Evolutionary conservation across 1,139 yeast species (phyloP).

Genomic region (Yamadazyma sp.): DNA sequence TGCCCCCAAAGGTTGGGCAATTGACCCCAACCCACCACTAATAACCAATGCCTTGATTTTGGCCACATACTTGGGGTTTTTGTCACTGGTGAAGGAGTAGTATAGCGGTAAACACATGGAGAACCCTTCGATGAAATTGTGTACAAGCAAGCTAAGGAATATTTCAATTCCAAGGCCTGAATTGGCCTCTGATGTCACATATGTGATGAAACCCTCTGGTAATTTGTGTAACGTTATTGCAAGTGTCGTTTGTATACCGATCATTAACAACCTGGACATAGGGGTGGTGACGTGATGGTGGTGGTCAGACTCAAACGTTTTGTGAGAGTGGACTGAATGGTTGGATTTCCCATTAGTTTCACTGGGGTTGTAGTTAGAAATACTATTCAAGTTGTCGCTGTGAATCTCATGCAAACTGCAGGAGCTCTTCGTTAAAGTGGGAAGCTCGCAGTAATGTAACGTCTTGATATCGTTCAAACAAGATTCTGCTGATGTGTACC

Average conservation of each 20-base stretch:
- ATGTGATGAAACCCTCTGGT: conserved; percentile 93
- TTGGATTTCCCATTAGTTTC: conserved; percentile 1
- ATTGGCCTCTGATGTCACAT: conserved; percentile 74
- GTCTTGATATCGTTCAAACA: conserved; percentile 20
- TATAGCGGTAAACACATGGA: conserved; percentile 90
- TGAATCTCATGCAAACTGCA: conserved; percentile 7
- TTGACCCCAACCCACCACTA: conserved; percentile 72
- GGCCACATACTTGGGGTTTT: conserved; percentile 21
- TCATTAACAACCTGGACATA: conserved; percentile 70
- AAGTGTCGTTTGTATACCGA: conserved; percentile 86
- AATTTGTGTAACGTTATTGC: conserved; percentile 88
- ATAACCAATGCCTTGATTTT: conserved; percentile 66
- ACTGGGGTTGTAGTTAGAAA: not conserved
- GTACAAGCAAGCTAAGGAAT: conserved; percentile 80
- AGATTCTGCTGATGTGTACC: conserved; percentile 49
- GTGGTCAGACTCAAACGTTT: conserved; percentile 38
- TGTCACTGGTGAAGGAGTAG: conserved; percentile 47
- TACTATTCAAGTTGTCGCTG: conserved; percentile 3
- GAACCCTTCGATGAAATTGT: conserved; percentile 94
- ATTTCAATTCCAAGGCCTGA: conserved; percentile 74
- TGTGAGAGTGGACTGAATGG: conserved; percentile 6
- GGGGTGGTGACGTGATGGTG: conserved; percentile 84
- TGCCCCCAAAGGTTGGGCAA: conserved; percentile 91
- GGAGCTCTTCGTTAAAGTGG: conserved; percentile 15
- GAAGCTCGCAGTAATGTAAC: conserved; percentile 43